phyloP scores from a whole-genome alignment of 1,284 basidiomycete species.

The Sanghuangporus sanghuang region DNA sequence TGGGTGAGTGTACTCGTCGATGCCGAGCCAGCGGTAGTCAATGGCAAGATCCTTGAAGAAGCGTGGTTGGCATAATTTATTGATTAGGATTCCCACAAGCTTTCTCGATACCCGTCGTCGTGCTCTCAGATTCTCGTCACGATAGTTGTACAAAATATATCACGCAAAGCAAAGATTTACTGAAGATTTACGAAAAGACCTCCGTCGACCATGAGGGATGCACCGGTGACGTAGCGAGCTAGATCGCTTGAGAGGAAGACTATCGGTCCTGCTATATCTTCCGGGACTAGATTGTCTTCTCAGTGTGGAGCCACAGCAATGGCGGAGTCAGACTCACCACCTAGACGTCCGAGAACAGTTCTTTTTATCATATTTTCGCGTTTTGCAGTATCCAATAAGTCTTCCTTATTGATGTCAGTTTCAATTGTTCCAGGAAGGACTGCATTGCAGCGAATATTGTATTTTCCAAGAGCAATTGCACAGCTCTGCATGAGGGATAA shows the following conservation, averaged over 20 bases:
- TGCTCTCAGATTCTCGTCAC: not conserved
- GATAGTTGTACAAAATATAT: not conserved
- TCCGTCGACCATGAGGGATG: slow-evolving; percentile 70
- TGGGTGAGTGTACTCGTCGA: slow-evolving; percentile 51
- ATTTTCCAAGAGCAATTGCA: slow-evolving; percentile 71
- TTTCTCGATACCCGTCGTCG: not conserved
- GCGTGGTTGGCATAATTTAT: slow-evolving; percentile 20
- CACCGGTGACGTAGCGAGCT: slow-evolving; percentile 69
- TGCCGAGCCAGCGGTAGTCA: slow-evolving; percentile 46
- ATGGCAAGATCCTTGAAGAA: slow-evolving; percentile 37
- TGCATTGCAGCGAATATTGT: slow-evolving; percentile 71
- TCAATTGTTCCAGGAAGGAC: slow-evolving; percentile 70
- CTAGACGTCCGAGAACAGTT: slow-evolving; percentile 65
- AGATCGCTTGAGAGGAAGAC: slow-evolving; percentile 75
- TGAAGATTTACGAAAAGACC: slow-evolving; percentile 79
- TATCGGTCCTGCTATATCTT: slow-evolving; percentile 74
- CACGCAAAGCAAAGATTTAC: slow-evolving; percentile 28
- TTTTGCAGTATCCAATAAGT: slow-evolving; percentile 59
- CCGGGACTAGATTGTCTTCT: slow-evolving; percentile 39
- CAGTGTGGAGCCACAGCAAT: slow-evolving; percentile 12
- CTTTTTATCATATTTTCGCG: slow-evolving; percentile 62
- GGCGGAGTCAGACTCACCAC: slow-evolving; percentile 35
- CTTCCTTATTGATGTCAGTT: slow-evolving; percentile 76
- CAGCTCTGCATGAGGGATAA: slow-evolving; percentile 81
- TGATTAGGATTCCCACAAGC: not conserved